These are phyloP conservation scores for Lactarius sp. DNA, from an alignment of 768 basidiomycete genomes.

Conservation along the genomic window DNA sequence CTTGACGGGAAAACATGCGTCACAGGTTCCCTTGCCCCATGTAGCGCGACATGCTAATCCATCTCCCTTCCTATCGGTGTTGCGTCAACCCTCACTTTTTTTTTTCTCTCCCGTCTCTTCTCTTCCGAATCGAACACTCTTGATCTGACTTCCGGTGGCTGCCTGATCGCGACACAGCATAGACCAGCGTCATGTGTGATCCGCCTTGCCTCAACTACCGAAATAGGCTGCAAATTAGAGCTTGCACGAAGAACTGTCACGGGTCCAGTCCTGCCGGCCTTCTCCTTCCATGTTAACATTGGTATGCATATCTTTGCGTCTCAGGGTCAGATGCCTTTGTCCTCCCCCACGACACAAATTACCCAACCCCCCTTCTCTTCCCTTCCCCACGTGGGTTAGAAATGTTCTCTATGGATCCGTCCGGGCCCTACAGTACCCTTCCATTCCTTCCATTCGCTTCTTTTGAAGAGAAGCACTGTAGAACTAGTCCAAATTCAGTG, in stretches of 20 bases:
- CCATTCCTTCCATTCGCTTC: neutral
- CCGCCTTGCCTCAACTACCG: neutral
- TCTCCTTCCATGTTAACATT: neutral
- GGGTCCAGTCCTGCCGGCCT: neutral
- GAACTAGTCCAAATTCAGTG: neutral
- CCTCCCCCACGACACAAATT: neutral
- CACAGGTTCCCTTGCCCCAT: neutral
- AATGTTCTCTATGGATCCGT: neutral
- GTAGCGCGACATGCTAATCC: neutral
- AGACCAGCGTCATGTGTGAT: neutral
- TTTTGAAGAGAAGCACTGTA: neutral
- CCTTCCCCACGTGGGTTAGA: neutral
- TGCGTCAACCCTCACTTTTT: neutral
- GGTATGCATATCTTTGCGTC: neutral
- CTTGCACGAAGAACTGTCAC: neutral
- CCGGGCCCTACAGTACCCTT: neutral
- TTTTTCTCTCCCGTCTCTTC: neutral
- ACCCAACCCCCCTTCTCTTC: neutral
- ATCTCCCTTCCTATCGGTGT: neutral
- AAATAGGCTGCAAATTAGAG: constrained; percentile 16
- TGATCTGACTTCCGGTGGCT: neutral
- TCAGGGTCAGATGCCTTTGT: neutral
- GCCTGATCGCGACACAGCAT: neutral
- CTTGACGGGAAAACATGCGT: neutral
- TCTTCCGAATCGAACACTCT: neutral